phyloP scores from a whole-genome alignment of 2,329 filamentous ascomycete species.

The Bimuria novae-zelandiae region DNA sequence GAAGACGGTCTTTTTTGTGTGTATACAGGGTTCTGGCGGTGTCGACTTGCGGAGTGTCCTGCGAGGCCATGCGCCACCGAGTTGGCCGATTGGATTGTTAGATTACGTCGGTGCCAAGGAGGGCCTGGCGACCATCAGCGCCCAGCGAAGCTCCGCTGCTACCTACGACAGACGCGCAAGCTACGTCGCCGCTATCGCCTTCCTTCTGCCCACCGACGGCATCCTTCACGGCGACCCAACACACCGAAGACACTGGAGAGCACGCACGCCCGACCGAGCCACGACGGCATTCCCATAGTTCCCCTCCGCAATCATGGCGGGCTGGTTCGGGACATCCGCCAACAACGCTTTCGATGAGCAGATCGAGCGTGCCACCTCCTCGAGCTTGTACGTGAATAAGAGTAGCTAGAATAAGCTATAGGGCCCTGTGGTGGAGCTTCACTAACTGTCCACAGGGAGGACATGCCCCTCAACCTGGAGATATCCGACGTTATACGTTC shows the following conservation, averaged over 20 bases:
- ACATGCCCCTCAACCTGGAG: slow-evolving; percentile 96
- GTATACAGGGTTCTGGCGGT: not conserved
- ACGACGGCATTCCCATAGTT: slow-evolving; percentile 6
- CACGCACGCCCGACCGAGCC: not conserved
- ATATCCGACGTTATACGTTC: slow-evolving; percentile 97
- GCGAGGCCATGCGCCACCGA: slow-evolving; percentile 1
- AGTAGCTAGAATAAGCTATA: not conserved
- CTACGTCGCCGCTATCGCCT: not conserved
- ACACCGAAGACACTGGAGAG: not conserved
- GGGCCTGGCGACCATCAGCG: not conserved
- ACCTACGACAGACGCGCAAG: not conserved
- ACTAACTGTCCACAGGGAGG: slow-evolving; percentile 66
- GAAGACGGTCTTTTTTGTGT: not conserved
- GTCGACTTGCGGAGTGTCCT: not conserved
- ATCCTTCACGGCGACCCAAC: not conserved
- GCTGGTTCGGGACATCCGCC: slow-evolving; percentile 86
- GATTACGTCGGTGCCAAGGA: slow-evolving; percentile 7
- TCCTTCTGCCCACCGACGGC: not conserved
- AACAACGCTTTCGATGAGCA: slow-evolving; percentile 94
- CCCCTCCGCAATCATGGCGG: slow-evolving; percentile 69
- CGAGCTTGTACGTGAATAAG: slow-evolving; percentile 73
- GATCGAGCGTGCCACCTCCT: slow-evolving; percentile 91
- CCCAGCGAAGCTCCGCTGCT: slow-evolving; percentile 1
- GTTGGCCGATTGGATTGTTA: too few species aligned
- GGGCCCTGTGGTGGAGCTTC: not conserved